Evolutionary conservation across 345 rosid genomes (phyloP).

Genomic region (Abelmoschus esculentus): DNA sequence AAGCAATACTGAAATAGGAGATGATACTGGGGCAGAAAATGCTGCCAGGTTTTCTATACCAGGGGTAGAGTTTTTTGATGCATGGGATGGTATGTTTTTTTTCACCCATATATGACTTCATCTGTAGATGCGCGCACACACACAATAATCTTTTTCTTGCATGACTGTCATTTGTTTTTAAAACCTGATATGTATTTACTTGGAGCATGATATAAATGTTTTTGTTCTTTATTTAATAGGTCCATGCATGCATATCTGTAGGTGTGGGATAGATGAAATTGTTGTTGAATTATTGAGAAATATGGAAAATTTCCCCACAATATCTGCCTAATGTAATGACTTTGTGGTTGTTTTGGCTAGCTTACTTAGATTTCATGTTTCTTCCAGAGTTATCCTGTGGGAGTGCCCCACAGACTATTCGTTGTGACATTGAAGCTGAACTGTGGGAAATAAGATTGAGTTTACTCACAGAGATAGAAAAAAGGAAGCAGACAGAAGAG

Average conservation of each 20-base stretch:
- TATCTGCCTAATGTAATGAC: background rate
- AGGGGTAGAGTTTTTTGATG: constrained; percentile 65
- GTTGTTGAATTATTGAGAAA: constrained; percentile 1
- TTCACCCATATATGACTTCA: background rate
- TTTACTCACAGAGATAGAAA: constrained; percentile 65
- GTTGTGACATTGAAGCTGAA: constrained; percentile 40
- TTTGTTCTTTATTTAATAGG: background rate
- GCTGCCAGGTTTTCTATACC: constrained; percentile 29
- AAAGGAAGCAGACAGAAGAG: constrained; percentile 67
- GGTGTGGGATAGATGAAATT: background rate
- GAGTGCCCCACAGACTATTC: constrained; percentile 38
- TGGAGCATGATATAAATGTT: background rate
- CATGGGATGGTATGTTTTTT: constrained; percentile 61
- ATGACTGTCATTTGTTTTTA: background rate
- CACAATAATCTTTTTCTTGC: background rate
- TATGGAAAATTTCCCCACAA: background rate
- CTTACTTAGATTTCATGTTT: constrained; percentile 10
- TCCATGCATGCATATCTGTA: background rate
- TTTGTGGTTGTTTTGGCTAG: background rate
- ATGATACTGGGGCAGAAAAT: constrained; percentile 31
- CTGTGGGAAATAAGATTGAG: constrained; percentile 47
- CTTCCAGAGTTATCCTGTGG: constrained; percentile 55
- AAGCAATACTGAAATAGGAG: constrained; percentile 51
- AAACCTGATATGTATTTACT: background rate
- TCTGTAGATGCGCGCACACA: background rate